A percentile compares a stretch with the other conserved stretches of the same genome.
phyloP scores from a whole-genome alignment of 1,139 yeast genomes.

The Debaryomyces robertsiae region DNA sequence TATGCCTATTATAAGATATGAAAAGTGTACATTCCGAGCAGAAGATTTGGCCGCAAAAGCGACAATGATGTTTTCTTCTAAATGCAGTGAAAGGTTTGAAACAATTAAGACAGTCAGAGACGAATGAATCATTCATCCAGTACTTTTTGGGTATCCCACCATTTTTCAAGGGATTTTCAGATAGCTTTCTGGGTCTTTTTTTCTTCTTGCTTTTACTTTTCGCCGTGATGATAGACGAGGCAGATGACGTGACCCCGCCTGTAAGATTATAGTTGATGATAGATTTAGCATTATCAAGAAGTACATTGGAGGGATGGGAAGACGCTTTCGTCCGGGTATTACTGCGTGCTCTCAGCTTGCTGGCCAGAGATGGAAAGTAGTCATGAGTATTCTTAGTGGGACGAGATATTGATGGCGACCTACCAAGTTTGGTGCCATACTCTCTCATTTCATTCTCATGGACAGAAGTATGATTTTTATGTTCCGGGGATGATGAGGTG shows the following conservation, averaged over 20 bases:
- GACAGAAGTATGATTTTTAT: slow-evolving; percentile 11
- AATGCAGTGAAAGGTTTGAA: slow-evolving; percentile 74
- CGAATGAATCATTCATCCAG: slow-evolving; percentile 93
- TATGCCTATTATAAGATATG: slow-evolving; percentile 73
- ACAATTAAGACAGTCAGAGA: slow-evolving; percentile 78
- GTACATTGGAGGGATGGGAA: slow-evolving; percentile 34
- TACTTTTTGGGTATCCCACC: slow-evolving; percentile 66
- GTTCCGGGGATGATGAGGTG: slow-evolving; percentile 19
- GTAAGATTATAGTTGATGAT: slow-evolving; percentile 35
- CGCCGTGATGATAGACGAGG: slow-evolving; percentile 29
- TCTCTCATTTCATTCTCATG: slow-evolving; percentile 26
- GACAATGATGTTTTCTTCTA: slow-evolving; percentile 90
- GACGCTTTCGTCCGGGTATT: slow-evolving; percentile 29
- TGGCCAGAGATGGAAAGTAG: slow-evolving; percentile 44
- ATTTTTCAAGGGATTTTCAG: slow-evolving; percentile 50
- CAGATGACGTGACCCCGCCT: slow-evolving; percentile 33
- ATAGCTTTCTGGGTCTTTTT: slow-evolving; percentile 37
- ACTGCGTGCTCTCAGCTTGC: slow-evolving; percentile 29
- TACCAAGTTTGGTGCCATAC: slow-evolving; percentile 33
- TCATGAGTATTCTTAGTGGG: slow-evolving; percentile 11
- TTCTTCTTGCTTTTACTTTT: slow-evolving; percentile 20
- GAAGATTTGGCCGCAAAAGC: slow-evolving; percentile 94
- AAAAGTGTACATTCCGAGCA: slow-evolving; percentile 85
- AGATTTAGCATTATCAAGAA: slow-evolving; percentile 44
- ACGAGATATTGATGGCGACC: slow-evolving; percentile 30